phyloP scores from a whole-genome alignment of 441 rosid species.

The Cnidoscolus chayamansa region DNA sequence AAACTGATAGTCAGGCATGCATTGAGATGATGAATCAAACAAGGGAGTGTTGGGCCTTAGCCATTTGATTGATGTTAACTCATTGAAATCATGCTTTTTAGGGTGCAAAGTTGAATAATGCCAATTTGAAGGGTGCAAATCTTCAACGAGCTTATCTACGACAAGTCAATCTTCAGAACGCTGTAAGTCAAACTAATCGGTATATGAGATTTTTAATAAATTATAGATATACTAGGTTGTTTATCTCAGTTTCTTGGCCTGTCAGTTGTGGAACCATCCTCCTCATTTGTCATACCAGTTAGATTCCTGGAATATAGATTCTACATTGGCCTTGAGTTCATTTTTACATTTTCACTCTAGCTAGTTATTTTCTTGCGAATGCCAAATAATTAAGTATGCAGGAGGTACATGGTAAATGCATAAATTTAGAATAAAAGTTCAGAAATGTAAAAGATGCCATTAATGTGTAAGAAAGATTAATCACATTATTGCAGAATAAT shows the following conservation, averaged over 20 bases:
- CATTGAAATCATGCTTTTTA: too few species aligned
- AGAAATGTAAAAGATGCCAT: neutral
- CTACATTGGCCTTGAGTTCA: neutral
- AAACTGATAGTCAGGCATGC: neutral
- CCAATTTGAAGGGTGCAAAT: too few species aligned
- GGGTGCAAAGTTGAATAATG: too few species aligned
- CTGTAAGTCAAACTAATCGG: conserved; percentile 45
- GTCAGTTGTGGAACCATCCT: neutral
- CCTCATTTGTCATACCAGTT: neutral
- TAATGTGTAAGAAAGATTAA: neutral
- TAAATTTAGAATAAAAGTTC: neutral
- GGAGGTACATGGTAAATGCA: neutral
- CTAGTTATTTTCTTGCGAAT: too few species aligned
- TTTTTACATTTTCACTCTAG: neutral
- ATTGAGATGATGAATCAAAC: neutral
- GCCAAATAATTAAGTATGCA: neutral
- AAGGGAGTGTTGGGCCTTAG: neutral
- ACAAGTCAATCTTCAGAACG: conserved; percentile 66
- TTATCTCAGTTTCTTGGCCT: neutral
- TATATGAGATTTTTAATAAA: neutral
- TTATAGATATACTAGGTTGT: neutral
- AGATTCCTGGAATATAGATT: neutral
- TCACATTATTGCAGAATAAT: too few species aligned
- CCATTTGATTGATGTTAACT: neutral
- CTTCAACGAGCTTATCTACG: too few species aligned